Evolutionary conservation across 192 early-diverging fungal species (phyloP).

Genomic region (Paraglomus brasilianum): DNA sequence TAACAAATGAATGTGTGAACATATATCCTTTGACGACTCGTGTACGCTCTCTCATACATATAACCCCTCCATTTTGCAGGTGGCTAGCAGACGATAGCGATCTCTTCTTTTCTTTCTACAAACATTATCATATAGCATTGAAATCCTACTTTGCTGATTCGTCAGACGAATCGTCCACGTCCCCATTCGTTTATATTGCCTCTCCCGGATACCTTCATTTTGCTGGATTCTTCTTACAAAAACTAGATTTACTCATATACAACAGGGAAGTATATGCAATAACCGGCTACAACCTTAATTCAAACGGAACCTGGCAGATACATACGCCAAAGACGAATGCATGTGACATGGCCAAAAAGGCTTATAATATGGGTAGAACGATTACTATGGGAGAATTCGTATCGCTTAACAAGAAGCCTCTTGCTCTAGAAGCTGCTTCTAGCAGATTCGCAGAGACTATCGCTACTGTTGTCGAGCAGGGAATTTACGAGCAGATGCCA

Average conservation of each 20-base stretch:
- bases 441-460: constrained; percentile 49
- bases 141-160: constrained; percentile 34
- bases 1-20: constrained; percentile 1
- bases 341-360: background rate
- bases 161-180: constrained; percentile 19
- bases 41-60: background rate
- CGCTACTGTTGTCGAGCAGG: constrained; percentile 44
- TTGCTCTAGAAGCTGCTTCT: constrained; percentile 47
- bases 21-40: background rate
- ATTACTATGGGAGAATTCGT: constrained; percentile 30
- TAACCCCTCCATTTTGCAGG: constrained; percentile 3
- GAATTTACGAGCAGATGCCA: constrained; percentile 50
- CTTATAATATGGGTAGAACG: constrained; percentile 5
- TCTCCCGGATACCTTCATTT: constrained; percentile 47
- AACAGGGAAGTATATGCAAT: too few relatives aligned
- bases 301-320: background rate
- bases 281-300: constrained; percentile 29
- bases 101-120: constrained; percentile 55
- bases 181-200: constrained; percentile 33
- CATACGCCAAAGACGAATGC: background rate
- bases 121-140: constrained; percentile 50
- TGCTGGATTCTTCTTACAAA: constrained; percentile 48
- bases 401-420: constrained; percentile 43
- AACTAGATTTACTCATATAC: constrained; percentile 46
- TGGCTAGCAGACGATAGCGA: constrained; percentile 59